Conservation (phyloP, 495 filamentous ascomycete species). For the Xylaria flabelliformis region DNA sequence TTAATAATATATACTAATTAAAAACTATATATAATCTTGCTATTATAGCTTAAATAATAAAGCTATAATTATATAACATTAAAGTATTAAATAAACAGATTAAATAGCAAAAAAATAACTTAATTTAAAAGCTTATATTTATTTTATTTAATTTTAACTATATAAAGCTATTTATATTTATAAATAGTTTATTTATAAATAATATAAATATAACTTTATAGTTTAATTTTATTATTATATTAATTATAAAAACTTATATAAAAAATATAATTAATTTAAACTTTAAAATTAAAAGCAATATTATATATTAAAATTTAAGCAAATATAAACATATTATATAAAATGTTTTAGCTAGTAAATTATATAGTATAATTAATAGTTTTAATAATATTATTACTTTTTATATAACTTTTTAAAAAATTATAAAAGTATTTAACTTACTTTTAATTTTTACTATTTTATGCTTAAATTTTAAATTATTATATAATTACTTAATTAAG, state of each 20-base stretch:
- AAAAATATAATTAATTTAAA: not conserved
- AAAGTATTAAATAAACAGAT: too few relatives aligned
- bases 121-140: not conserved
- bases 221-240: not conserved
- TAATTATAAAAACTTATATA: not conserved
- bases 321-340: too few relatives aligned
- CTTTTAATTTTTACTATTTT: not conserved
- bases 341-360: too few relatives aligned
- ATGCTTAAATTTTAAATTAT: not conserved
- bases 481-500: not conserved
- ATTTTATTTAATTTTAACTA: not conserved
- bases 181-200: not conserved
- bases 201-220: not conserved
- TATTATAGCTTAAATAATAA: not conserved
- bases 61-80: too few relatives aligned
- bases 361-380: not conserved
- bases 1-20: not conserved
- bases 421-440: too few relatives aligned
- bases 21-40: too few relatives aligned
- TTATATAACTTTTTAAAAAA: too few relatives aligned
- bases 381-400: too few relatives aligned
- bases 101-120: not conserved
- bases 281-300: not conserved
- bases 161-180: not conserved
- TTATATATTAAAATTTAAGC: not conserved